phyloP scores from a whole-genome alignment of 257 asterid species.

The Parsonsia alboflavescens region DNA sequence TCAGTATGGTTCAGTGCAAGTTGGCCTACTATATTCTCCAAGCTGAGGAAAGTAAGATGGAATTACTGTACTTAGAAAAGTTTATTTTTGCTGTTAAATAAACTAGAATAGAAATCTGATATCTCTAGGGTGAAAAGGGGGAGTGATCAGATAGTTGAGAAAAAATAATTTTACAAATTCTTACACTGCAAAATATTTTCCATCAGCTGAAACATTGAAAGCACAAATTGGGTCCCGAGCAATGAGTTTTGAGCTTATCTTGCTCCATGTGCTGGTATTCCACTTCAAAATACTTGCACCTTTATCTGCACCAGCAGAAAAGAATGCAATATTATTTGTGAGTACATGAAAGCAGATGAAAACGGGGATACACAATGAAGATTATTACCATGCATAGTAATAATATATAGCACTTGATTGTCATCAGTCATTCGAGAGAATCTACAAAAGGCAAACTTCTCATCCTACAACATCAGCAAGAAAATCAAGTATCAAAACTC shows the following conservation, averaged over 20 bases:
- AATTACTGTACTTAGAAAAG: not conserved
- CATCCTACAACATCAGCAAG: slow-evolving; percentile 50
- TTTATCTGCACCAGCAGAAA: slow-evolving; percentile 34
- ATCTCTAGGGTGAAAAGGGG: not conserved
- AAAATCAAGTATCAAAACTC: not conserved
- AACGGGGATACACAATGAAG: slow-evolving; percentile 3
- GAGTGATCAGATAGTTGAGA: not conserved
- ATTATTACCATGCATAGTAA: slow-evolving; percentile 56
- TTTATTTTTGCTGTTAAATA: too few species aligned
- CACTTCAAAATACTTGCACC: slow-evolving; percentile 65
- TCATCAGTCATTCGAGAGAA: slow-evolving; percentile 56
- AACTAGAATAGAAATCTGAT: not conserved
- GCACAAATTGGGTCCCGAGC: slow-evolving; percentile 70
- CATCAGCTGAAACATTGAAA: slow-evolving; percentile 80
- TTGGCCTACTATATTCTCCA: not conserved
- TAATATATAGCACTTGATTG: slow-evolving; percentile 58
- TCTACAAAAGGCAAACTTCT: slow-evolving; percentile 65
- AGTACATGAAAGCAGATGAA: slow-evolving; percentile 6
- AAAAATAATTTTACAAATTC: slow-evolving; percentile 16
- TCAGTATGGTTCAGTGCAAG: not conserved
- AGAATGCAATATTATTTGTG: slow-evolving; percentile 9
- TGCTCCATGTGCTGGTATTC: slow-evolving; percentile 63
- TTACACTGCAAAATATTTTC: slow-evolving; percentile 81
- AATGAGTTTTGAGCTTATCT: slow-evolving; percentile 56
- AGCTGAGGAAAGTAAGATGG: not conserved